Conservation (phyloP, 352 stramenopile species). For the Phytophthora boehmeriae region DNA sequence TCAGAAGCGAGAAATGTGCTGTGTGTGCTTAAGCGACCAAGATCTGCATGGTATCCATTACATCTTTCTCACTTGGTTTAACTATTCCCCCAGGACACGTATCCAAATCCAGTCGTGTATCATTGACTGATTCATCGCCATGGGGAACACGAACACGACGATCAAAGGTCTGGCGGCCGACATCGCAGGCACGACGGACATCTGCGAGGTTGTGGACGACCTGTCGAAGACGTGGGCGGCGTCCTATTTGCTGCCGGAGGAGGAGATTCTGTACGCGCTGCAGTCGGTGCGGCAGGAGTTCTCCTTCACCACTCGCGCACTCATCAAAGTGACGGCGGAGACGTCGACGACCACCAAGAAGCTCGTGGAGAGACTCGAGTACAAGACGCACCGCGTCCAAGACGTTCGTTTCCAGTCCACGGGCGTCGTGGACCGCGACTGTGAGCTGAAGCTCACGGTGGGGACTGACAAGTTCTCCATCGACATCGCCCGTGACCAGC, state of each 20-base stretch:
- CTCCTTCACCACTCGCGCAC: constrained; percentile 58
- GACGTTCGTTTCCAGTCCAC: constrained; percentile 50
- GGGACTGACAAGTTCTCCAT: constrained; percentile 34
- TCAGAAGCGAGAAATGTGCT: constrained; percentile 9
- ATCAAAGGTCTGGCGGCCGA: constrained; percentile 53
- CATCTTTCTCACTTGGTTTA: too few relatives aligned
- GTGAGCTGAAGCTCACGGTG: constrained; percentile 47
- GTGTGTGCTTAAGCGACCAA: constrained; percentile 27
- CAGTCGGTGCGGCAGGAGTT: constrained; percentile 62
- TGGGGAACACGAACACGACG: constrained; percentile 33
- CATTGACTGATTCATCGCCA: constrained; percentile 1
- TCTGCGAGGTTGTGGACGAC: constrained; percentile 45
- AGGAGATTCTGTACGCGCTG: constrained; percentile 53
- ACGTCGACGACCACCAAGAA: constrained; percentile 38
- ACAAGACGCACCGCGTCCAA: constrained; percentile 28
- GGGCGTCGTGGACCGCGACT: constrained; percentile 51
- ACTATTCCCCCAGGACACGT: too few relatives aligned
- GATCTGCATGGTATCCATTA: constrained; percentile 5
- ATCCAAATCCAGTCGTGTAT: too few relatives aligned
- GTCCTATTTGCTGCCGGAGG: constrained; percentile 43
- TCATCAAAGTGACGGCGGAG: constrained; percentile 43
- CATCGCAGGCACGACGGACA: constrained; percentile 50
- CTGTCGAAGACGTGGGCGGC: constrained; percentile 26
- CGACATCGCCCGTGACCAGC: constrained; percentile 36
- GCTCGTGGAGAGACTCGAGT: constrained; percentile 43